These are phyloP conservation scores for Fraxinus americana DNA, from an alignment of 257 asterid genomes.

Conservation along the genomic window DNA sequence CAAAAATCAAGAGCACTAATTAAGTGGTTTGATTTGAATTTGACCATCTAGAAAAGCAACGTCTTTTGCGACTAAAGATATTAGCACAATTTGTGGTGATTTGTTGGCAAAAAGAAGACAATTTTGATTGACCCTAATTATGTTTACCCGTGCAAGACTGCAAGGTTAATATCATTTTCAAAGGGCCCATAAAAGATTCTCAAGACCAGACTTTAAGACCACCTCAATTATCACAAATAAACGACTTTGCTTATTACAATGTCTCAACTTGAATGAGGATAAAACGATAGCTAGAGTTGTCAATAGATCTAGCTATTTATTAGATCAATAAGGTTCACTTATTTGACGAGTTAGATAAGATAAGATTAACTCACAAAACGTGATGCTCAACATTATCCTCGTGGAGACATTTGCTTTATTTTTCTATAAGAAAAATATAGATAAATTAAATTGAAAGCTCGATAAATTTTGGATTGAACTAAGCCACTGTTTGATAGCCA, in stretches of 20 bases:
- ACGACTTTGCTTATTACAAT: background rate
- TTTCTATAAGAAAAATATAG: too few species aligned
- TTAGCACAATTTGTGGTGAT: background rate
- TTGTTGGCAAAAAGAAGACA: constrained; percentile 1
- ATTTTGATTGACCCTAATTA: background rate
- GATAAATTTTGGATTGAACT: too few species aligned
- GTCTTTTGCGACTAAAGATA: background rate
- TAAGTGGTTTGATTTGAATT: background rate
- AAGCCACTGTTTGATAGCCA: too few species aligned
- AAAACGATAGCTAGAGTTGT: too few species aligned
- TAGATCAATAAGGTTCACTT: background rate
- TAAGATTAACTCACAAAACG: background rate
- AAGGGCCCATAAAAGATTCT: constrained; percentile 1
- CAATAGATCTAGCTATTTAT: too few species aligned
- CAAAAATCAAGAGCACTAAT: background rate
- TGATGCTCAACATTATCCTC: background rate
- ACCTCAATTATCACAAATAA: background rate
- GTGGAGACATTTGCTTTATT: background rate
- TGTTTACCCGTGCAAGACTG: constrained; percentile 3
- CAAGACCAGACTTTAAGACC: background rate
- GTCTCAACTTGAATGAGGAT: too few species aligned
- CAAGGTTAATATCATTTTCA: background rate
- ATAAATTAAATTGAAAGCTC: background rate
- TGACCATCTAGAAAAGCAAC: background rate
- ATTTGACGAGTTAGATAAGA: background rate